Base-by-base conservation (phyloP, 495 filamentous ascomycete species). In the Lindgomyces ingoldianus region DNA sequence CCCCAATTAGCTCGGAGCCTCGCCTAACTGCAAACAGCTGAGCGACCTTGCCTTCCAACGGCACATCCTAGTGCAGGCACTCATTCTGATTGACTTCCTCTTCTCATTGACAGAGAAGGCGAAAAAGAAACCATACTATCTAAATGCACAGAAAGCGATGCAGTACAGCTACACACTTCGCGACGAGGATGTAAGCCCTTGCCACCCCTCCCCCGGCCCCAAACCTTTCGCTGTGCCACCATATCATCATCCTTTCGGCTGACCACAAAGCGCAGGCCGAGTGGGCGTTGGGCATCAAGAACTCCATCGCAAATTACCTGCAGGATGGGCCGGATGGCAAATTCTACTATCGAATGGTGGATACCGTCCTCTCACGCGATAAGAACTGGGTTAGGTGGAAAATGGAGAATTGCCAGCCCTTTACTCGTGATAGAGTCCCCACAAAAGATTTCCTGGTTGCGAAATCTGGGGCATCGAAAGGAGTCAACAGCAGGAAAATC, bases 351-450 rank as follows among this genome's bases (percentile, higher is more conserved):
- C 89, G 94, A 26, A 92, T 96, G 84, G 90, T 99, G 36, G 93
- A 97, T 70, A 96, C 92, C 3, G 91, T 98, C 18, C 81, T 99
- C 21, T 89, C 91, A 4, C 83, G 94, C 60, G 94, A 99, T 76
- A 96, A 96, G 75, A 96, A 96, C 69, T 99, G 94, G 94, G 91
- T 93, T 44, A 88, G 90, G 49, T 99, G 94, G 94, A 99, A 99
- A 75, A 85, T 91, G 9, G 94, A 98, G 75, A 87, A 84, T 52
- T 98, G 94, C 74, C 91, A 90, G 27, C 81, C 86, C 21, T 96
- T 99, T 71, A 87, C 93, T 64, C 81, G 84, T 42, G 83, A 88
- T 16, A 79, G 90, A 4, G 74, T 96, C 30, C 81, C 85, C 2
- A 80, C 87, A 21, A 74, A 78, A 22, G 83, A 89, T 27, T 90